Percentiles rank a stretch among this genome's conserved stretches.
These are phyloP conservation scores for Scutellaria minor DNA, from an alignment of 257 asterid genomes.

Conservation along the genomic window DNA sequence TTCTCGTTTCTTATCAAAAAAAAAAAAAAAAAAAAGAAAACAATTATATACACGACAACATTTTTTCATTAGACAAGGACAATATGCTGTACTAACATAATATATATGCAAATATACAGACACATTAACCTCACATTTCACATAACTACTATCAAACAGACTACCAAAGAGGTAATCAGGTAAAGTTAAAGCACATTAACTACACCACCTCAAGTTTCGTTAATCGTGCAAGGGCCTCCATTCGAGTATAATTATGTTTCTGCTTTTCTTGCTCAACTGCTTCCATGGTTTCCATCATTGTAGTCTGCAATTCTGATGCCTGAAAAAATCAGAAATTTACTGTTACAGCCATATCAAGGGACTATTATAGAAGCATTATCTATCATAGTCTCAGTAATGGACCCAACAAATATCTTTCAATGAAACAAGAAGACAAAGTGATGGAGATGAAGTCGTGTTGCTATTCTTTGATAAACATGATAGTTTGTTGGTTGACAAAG, in stretches of 20 bases:
- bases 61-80: conserved; percentile 11
- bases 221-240: conserved; percentile 80
- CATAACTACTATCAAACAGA: conserved; percentile 16
- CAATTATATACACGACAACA: conserved; percentile 20
- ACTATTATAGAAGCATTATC: conserved; percentile 13
- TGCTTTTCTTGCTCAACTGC: conserved; percentile 95
- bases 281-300: conserved; percentile 95
- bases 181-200: conserved; percentile 24
- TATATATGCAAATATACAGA: conserved; percentile 23
- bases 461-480: too few relatives aligned
- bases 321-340: conserved; percentile 40
- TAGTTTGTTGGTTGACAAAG: too few relatives aligned
- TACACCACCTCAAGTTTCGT: conserved; percentile 78
- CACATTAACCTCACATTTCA: conserved; percentile 30
- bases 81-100: conserved; percentile 26
- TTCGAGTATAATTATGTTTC: conserved; percentile 91
- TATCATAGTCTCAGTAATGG: conserved; percentile 1
- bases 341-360: conserved; percentile 12
- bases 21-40: too few relatives aligned
- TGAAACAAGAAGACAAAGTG: neutral
- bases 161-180: conserved; percentile 17
- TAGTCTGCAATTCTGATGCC: conserved; percentile 90
- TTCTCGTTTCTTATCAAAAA: too few relatives aligned
- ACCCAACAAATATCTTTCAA: neutral
- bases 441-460: too few relatives aligned